Conservation (phyloP, 2,329 filamentous ascomycete species). For the Monilinia fructigena region DNA sequence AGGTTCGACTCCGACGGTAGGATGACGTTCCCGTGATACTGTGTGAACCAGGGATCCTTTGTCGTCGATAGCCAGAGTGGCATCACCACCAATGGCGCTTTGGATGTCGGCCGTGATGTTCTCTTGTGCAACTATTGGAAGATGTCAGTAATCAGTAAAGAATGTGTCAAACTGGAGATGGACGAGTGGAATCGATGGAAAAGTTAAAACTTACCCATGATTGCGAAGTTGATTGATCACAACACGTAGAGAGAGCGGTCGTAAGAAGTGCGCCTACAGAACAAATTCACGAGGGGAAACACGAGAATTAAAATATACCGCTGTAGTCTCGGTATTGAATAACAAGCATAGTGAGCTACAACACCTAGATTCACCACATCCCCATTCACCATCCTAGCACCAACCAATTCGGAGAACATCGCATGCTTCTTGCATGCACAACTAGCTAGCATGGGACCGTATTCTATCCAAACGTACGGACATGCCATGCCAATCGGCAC, state of each 20-base stretch:
- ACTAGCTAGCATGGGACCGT: constrained; percentile 11
- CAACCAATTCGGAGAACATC: constrained; percentile 5
- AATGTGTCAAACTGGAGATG: neutral
- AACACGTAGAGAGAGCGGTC: constrained; percentile 18
- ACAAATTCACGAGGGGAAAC: constrained; percentile 11
- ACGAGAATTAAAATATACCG: constrained; percentile 23
- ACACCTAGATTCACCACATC: neutral
- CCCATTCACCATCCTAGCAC: neutral
- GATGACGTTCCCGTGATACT: constrained; percentile 17
- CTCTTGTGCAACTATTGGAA: constrained; percentile 19
- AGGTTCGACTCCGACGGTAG: neutral
- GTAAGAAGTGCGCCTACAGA: constrained; percentile 20
- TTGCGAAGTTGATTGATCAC: constrained; percentile 17
- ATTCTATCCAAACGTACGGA: constrained; percentile 13
- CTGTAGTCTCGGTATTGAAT: neutral
- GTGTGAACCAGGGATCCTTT: constrained; percentile 29
- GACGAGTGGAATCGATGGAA: neutral
- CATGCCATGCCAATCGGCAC: constrained; percentile 18
- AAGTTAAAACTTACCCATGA: constrained; percentile 20
- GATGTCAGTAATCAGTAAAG: neutral
- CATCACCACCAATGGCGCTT: constrained; percentile 22
- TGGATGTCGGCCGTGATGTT: constrained; percentile 26
- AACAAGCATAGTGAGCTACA: neutral
- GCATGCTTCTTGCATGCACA: constrained; percentile 19
- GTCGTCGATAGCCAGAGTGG: constrained; percentile 26